Evolutionary conservation across 2,329 filamentous ascomycete species (phyloP).

Genomic region (Neonectria magnoliae): DNA sequence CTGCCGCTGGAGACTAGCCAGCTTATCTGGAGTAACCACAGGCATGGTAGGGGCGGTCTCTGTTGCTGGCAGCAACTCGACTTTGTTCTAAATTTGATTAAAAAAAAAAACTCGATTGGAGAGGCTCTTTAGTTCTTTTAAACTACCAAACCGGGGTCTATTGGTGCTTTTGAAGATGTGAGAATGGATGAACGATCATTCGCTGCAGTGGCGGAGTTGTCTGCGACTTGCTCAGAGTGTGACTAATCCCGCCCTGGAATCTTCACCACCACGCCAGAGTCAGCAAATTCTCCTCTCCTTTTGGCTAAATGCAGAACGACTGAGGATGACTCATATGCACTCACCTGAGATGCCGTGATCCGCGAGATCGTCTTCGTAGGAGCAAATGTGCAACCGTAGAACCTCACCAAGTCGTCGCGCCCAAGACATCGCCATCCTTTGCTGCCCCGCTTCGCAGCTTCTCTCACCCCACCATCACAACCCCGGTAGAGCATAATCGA

Average conservation of each 20-base stretch:
- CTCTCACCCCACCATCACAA: conserved; percentile 29
- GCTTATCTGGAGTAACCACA: conserved; percentile 88
- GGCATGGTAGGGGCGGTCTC: conserved; percentile 72
- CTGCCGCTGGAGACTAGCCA: conserved; percentile 88
- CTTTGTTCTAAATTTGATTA: background rate
- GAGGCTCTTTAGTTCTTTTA: background rate
- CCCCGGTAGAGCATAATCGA: conserved; percentile 41
- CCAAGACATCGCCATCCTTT: conserved; percentile 19
- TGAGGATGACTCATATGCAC: conserved; percentile 42
- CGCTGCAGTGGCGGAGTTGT: conserved; percentile 25
- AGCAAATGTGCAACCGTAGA: conserved; percentile 5
- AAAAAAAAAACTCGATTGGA: background rate
- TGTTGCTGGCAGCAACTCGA: conserved; percentile 16
- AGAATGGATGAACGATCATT: conserved; percentile 11
- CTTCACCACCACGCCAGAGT: conserved; percentile 26
- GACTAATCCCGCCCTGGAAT: conserved; percentile 35
- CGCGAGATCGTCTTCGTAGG: background rate
- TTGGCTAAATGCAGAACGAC: conserved; percentile 30
- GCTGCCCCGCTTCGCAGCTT: conserved; percentile 43
- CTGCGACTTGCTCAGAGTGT: conserved; percentile 33
- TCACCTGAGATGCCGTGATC: conserved; percentile 19
- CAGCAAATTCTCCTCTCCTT: conserved; percentile 31
- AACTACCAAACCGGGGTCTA: background rate
- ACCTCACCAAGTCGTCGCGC: conserved; percentile 13
- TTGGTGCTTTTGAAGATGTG: conserved; percentile 19